phyloP scores from a whole-genome alignment of 495 filamentous ascomycete genomes.

The Penicillium nucicola region DNA sequence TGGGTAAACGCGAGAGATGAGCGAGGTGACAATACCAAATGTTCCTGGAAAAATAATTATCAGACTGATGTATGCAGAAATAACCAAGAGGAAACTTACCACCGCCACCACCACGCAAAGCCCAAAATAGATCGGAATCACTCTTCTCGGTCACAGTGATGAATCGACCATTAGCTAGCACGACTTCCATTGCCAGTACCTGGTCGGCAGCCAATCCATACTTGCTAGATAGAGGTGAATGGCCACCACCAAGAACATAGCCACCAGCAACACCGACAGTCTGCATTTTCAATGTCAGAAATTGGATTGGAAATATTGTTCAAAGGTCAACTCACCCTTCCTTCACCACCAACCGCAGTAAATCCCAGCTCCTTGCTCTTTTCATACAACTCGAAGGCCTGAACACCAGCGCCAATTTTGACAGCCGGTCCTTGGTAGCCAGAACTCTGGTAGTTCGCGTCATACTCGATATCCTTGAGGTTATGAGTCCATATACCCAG shows the following conservation, averaged over 20 bases:
- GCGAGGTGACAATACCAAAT: slow-evolving; percentile 51
- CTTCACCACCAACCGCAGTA: slow-evolving; percentile 54
- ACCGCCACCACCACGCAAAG: slow-evolving; percentile 32
- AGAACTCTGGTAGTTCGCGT: slow-evolving; percentile 28
- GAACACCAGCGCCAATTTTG: slow-evolving; percentile 56
- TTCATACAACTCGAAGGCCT: slow-evolving; percentile 49
- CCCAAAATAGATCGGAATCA: slow-evolving; percentile 61
- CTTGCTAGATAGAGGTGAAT: slow-evolving; percentile 47
- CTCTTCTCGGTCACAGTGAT: slow-evolving; percentile 46
- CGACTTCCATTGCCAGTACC: slow-evolving; percentile 45
- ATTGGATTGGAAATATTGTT: background rate
- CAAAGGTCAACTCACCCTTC: slow-evolving; percentile 19
- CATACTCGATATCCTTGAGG: slow-evolving; percentile 44
- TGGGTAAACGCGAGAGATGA: slow-evolving; percentile 44
- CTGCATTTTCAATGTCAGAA: background rate
- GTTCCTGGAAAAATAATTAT: slow-evolving; percentile 18
- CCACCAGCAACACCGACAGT: slow-evolving; percentile 42
- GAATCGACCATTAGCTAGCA: slow-evolving; percentile 53
- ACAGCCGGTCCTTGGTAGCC: slow-evolving; percentile 48
- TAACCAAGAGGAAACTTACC: background rate
- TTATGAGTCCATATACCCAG: slow-evolving; percentile 61
- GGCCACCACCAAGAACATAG: slow-evolving; percentile 43
- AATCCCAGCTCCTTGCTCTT: slow-evolving; percentile 43
- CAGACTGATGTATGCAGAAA: background rate
- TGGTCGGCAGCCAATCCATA: slow-evolving; percentile 54